Evolutionary conservation across 106 monocot species (phyloP), one percentile per base, ranked within the genome.

Genomic region (Allium sativum): DNA sequence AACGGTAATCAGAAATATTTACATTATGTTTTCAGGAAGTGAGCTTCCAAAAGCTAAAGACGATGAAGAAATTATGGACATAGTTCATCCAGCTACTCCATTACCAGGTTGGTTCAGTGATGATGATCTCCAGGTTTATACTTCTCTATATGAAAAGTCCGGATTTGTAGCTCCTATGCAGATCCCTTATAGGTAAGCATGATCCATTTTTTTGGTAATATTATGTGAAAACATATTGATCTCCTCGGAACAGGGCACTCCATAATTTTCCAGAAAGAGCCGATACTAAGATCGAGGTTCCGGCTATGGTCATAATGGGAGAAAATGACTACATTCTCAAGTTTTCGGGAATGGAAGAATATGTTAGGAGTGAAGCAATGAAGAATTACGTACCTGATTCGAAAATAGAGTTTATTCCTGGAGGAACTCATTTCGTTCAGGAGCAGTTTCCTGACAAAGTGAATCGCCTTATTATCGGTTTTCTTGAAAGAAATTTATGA

Each of bases 381-480:
- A 72, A 59, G 8, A 10, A 72, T 1, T 78, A 42, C 11, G 62
- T 68, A 0, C 67, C 78, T 18, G 48, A 78, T 46, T 50, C 68
- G 57, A 72, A 78, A 42, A 50, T 21, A 15, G 31, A 42, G 50
- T 67, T 65, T 58, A 67, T 12, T 58, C 77, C 9, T 1, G 47
- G 22, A 74, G 80, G 55, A 79, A 74, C 41, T 46, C 68, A 48
- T 77, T 80, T 77, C 77, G 80, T 85, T 50, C 80, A 80, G 50
- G 84, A 85, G 65, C 84, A 85, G 68, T 74, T 51, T 18, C 80
- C 77, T 7, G 71, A 69, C 0, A 15, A 77, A 55, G 80, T 85
- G 60, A 85, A 74, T 57, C 41, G 65, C 51, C 53, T 85, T 52
- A 54, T 85, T 17, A 12, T 85, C 51, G 42, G 18, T 41, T 80